These are phyloP conservation scores for Wickerhamiella azymoides DNA, from an alignment of 805 yeast species.

Conservation along the genomic window DNA sequence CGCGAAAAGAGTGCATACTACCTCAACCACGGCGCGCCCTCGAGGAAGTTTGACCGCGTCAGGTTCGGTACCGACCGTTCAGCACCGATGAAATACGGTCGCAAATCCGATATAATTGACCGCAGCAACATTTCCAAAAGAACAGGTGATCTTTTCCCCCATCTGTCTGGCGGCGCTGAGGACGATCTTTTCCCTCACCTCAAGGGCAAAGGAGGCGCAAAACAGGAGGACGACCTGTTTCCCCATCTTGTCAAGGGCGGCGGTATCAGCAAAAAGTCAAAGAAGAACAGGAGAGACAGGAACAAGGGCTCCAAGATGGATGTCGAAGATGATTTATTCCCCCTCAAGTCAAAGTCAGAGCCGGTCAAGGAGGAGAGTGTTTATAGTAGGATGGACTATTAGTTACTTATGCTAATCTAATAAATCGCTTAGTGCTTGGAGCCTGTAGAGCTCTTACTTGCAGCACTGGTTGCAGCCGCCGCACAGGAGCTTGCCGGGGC, in stretches of 20 bases:
- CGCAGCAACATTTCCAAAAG: background rate
- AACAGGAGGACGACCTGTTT: conserved; percentile 26
- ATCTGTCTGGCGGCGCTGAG: conserved; percentile 12
- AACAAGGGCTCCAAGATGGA: background rate
- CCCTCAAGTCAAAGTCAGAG: background rate
- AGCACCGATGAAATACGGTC: conserved; percentile 18
- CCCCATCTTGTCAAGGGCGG: conserved; percentile 22
- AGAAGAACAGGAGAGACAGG: conserved; percentile 7
- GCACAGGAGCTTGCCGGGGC: conserved; percentile 5
- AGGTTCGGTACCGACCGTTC: conserved; percentile 20
- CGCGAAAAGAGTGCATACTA: conserved; percentile 48
- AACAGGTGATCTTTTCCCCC: conserved; percentile 3
- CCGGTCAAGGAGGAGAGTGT: conserved; percentile 4
- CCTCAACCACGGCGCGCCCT: conserved; percentile 59
- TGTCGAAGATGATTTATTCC: background rate
- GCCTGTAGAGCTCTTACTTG: no score
- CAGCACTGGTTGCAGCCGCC: conserved; percentile 6
- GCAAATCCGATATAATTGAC: conserved; percentile 17
- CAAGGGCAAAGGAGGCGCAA: conserved; percentile 1
- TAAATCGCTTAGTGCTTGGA: no score
- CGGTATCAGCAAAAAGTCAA: conserved; percentile 10
- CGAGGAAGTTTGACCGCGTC: conserved; percentile 21
- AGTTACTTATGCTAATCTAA: background rate
- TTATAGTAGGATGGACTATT: conserved; percentile 18
- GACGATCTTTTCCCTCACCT: conserved; percentile 7